These are phyloP conservation scores for Apophysomyces trapeziformis DNA, from an alignment of 371 early-diverging fungal genomes.

Conservation along the genomic window DNA sequence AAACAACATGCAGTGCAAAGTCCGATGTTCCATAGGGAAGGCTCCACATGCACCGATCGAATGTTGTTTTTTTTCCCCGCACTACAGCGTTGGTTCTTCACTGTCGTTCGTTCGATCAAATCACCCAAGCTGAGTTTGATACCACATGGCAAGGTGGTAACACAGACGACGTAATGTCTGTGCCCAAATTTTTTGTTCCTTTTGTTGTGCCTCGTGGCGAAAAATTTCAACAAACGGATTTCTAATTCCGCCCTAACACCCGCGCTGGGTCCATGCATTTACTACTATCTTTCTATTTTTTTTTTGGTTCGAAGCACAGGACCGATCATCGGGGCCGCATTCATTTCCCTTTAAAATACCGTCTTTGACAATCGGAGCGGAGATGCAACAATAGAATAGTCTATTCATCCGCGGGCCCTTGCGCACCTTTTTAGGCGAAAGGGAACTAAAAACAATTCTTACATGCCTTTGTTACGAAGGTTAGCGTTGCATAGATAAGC, in stretches of 20 bases:
- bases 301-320: neutral
- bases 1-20: neutral
- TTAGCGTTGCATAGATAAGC: slow-evolving; percentile 1
- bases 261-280: slow-evolving; percentile 11
- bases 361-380: slow-evolving; percentile 8
- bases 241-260: neutral
- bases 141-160: slow-evolving; percentile 5
- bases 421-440: neutral
- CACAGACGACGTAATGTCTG: slow-evolving; percentile 10
- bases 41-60: slow-evolving; percentile 11
- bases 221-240: neutral
- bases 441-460: too few species aligned
- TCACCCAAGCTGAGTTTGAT: slow-evolving; percentile 6
- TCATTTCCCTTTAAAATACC: slow-evolving; percentile 3
- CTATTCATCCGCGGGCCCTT: slow-evolving; percentile 10
- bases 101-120: slow-evolving; percentile 8
- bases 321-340: slow-evolving; percentile 5
- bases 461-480: neutral
- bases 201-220: slow-evolving; percentile 5
- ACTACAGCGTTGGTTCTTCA: slow-evolving; percentile 4
- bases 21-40: slow-evolving; percentile 9
- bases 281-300: neutral
- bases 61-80: slow-evolving; percentile 8
- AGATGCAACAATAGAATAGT: neutral
- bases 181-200: slow-evolving; percentile 3